Conservation (phyloP, 108 stramenopile species). For the Skeletonema marinoi region DNA sequence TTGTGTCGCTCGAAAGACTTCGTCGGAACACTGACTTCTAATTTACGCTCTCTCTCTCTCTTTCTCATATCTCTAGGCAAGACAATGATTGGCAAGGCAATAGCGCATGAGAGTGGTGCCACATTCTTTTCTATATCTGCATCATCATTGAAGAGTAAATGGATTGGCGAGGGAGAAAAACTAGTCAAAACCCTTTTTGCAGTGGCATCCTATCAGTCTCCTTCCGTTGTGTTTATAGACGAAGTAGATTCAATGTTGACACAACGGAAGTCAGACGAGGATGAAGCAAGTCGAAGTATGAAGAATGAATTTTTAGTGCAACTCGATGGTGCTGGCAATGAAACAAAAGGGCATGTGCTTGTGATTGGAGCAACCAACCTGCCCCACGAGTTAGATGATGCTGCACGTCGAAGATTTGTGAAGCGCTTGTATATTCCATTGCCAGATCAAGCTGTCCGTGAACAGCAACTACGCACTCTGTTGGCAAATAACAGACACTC, state of each 20-base stretch:
- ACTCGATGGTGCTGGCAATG: slow-evolving; percentile 89
- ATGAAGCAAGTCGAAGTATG: slow-evolving; percentile 92
- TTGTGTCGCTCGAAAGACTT: too few species aligned
- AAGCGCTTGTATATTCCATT: slow-evolving; percentile 96
- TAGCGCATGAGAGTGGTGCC: slow-evolving; percentile 95
- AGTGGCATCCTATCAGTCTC: slow-evolving; percentile 90
- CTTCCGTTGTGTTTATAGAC: slow-evolving; percentile 95
- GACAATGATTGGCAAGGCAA: slow-evolving; percentile 98
- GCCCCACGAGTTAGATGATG: slow-evolving; percentile 99
- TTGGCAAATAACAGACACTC: slow-evolving; percentile 83
- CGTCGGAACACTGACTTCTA: too few species aligned
- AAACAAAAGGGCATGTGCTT: slow-evolving; percentile 82
- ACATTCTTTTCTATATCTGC: slow-evolving; percentile 98
- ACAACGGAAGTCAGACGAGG: slow-evolving; percentile 88
- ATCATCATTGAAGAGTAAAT: slow-evolving; percentile 97
- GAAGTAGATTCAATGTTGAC: slow-evolving; percentile 96
- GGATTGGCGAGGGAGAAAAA: slow-evolving; percentile 99
- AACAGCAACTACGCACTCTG: slow-evolving; percentile 72
- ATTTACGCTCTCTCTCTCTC: neutral
- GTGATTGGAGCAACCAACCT: slow-evolving; percentile 98
- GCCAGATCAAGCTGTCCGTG: slow-evolving; percentile 80
- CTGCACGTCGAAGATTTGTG: slow-evolving; percentile 92
- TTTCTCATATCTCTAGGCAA: too few species aligned
- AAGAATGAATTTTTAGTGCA: slow-evolving; percentile 96
- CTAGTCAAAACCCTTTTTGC: slow-evolving; percentile 96